phyloP scores from a whole-genome alignment of 805 yeast genomes.

The Metschnikowia baotianmanensis region DNA sequence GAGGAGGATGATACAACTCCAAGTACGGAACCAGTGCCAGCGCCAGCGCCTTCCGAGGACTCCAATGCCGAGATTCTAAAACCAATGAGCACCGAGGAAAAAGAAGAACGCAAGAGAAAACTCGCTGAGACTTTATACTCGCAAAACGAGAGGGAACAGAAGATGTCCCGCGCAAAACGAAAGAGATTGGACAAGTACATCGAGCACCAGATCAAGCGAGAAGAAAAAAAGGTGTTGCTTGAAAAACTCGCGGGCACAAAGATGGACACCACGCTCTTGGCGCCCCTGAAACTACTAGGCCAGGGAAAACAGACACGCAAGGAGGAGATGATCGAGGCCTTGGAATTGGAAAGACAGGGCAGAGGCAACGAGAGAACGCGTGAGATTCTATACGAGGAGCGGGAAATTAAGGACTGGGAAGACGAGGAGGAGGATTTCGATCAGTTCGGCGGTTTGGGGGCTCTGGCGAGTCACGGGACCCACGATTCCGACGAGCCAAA shows the following conservation, averaged over 20 bases:
- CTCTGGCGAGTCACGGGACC: constrained; percentile 1
- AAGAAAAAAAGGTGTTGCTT: constrained; percentile 76
- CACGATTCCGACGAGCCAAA: constrained; percentile 5
- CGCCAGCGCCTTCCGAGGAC: too few species aligned
- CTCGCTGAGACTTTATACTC: constrained; percentile 55
- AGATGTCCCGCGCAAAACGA: constrained; percentile 67
- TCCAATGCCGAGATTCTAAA: constrained; percentile 59
- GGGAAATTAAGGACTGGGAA: constrained; percentile 61
- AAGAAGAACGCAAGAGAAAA: constrained; percentile 60
- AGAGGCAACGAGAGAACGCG: constrained; percentile 59
- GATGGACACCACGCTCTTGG: constrained; percentile 68
- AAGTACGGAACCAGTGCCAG: background rate
- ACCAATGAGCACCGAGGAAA: constrained; percentile 66
- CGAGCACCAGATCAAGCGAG: constrained; percentile 83
- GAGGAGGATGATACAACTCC: constrained; percentile 15
- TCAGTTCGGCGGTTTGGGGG: background rate
- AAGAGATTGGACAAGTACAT: constrained; percentile 87
- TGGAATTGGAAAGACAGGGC: constrained; percentile 70
- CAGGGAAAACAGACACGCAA: constrained; percentile 64
- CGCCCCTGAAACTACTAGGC: constrained; percentile 77
- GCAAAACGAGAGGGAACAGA: constrained; percentile 58
- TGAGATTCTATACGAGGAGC: constrained; percentile 67
- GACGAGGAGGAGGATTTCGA: constrained; percentile 13
- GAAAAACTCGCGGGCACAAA: constrained; percentile 66
- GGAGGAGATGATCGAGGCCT: constrained; percentile 73